phyloP scores from a whole-genome alignment of 2,329 filamentous ascomycete genomes.

The Penicillium paneum region DNA sequence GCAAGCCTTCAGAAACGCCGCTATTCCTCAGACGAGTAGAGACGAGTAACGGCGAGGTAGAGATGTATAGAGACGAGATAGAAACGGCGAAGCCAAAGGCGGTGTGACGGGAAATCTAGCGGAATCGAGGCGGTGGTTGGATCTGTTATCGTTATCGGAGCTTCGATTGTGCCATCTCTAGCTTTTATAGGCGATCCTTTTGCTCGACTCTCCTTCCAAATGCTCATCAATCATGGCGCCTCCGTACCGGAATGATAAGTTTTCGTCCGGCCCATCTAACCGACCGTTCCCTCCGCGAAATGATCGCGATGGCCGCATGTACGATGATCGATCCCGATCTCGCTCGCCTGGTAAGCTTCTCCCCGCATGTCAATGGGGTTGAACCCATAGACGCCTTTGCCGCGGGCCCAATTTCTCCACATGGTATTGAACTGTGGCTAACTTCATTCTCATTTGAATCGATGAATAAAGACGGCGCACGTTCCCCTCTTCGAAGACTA shows the following conservation, averaged over 20 bases:
- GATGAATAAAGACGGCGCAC: constrained; percentile 36
- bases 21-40: no score
- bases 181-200: neutral
- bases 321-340: constrained; percentile 46
- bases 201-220: neutral
- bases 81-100: no score
- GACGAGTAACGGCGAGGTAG: no score
- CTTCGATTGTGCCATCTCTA: no score
- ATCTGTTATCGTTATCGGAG: neutral
- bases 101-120: no score
- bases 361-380: constrained; percentile 42
- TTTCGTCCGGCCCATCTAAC: constrained; percentile 20
- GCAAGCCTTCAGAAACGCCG: no score
- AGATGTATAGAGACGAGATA: no score
- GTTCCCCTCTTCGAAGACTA: constrained; percentile 35
- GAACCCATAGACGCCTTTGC: constrained; percentile 18
- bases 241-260: constrained; percentile 29
- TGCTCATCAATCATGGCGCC: constrained; percentile 14
- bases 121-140: no score
- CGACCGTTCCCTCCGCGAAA: constrained; percentile 30
- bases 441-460: constrained; percentile 25
- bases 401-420: constrained; percentile 17
- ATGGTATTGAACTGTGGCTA: constrained; percentile 35
- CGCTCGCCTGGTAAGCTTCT: constrained; percentile 44
- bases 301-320: constrained; percentile 45